These are phyloP conservation scores for Sarocladiaceae sp. DNA, from an alignment of 2,329 filamentous ascomycete genomes.

Conservation along the genomic window DNA sequence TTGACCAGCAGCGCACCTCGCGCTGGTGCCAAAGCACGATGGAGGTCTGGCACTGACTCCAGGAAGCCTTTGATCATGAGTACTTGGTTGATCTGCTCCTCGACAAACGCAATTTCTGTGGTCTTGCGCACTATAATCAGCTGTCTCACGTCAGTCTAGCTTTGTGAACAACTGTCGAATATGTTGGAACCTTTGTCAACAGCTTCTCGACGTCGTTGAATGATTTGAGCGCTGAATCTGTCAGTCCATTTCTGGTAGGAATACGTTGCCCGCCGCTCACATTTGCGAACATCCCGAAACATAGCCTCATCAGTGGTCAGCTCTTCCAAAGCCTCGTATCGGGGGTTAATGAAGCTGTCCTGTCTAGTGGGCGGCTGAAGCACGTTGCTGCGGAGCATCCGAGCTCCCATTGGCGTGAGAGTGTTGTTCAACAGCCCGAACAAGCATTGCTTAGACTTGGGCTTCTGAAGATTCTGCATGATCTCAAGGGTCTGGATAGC, in stretches of 20 bases:
- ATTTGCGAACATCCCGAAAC: constrained; percentile 71
- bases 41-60: constrained; percentile 60
- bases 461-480: constrained; percentile 76
- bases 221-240: constrained; percentile 57
- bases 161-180: neutral
- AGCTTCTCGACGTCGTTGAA: constrained; percentile 79
- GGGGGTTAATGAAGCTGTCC: constrained; percentile 58
- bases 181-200: constrained; percentile 59
- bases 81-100: constrained; percentile 81
- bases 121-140: constrained; percentile 72
- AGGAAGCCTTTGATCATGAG: constrained; percentile 84
- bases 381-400: constrained; percentile 79
- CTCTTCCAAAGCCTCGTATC: constrained; percentile 83
- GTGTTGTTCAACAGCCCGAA: constrained; percentile 86
- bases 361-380: constrained; percentile 78
- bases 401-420: constrained; percentile 79
- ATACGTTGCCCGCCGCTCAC: constrained; percentile 38
- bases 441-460: constrained; percentile 76
- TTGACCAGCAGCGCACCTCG: constrained; percentile 60
- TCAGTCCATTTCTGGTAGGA: constrained; percentile 15
- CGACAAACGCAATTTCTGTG: constrained; percentile 62
- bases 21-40: constrained; percentile 62
- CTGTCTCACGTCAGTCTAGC: constrained; percentile 33
- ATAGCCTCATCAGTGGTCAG: constrained; percentile 78
- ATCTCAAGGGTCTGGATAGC: constrained; percentile 86